Percentiles rank a stretch among this genome's conserved stretches.
Evolutionary conservation across 2,329 filamentous ascomycete species (phyloP).

Genomic region (Microcyclosporella mali): DNA sequence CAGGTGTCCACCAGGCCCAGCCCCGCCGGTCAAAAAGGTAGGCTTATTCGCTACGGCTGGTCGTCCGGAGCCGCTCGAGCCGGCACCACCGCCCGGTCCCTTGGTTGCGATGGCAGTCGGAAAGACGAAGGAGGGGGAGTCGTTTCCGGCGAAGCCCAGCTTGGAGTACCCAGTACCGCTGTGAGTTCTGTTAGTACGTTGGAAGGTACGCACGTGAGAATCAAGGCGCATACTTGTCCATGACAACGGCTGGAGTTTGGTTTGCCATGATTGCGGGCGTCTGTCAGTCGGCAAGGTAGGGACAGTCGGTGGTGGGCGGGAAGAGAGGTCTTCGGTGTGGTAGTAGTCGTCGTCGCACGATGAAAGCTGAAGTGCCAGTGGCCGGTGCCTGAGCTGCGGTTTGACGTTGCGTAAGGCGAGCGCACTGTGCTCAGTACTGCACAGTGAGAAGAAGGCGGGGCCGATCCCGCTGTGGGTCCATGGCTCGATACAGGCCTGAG

Average conservation of each 20-base stretch:
- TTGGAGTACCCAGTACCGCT: conserved; percentile 99
- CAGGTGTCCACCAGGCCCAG: conserved; percentile 74
- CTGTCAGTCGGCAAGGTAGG: not conserved
- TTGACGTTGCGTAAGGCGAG: not conserved
- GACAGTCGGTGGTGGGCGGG: not conserved
- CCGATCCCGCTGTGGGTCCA: no score
- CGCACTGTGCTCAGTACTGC: no score
- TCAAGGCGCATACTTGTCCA: conserved; percentile 79
- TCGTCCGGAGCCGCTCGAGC: conserved; percentile 73
- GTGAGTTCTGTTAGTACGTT: conserved; percentile 24
- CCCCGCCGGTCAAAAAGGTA: conserved; percentile 86
- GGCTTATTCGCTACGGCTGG: conserved; percentile 92
- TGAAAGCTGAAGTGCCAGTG: not conserved
- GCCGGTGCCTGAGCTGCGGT: not conserved
- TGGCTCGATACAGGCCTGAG: no score
- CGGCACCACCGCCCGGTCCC: conserved; percentile 56
- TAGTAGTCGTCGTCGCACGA: not conserved
- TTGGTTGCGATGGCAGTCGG: conserved; percentile 98
- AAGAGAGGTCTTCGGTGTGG: no score
- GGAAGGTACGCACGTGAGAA: not conserved
- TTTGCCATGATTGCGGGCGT: conserved; percentile 65
- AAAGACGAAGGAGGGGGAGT: conserved; percentile 98
- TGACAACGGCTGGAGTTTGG: conserved; percentile 99
- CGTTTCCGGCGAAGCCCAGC: conserved; percentile 98
- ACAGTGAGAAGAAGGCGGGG: no score